Evolutionary conservation across 352 stramenopile genomes (phyloP).

Genomic region (Pythium biforme): DNA sequence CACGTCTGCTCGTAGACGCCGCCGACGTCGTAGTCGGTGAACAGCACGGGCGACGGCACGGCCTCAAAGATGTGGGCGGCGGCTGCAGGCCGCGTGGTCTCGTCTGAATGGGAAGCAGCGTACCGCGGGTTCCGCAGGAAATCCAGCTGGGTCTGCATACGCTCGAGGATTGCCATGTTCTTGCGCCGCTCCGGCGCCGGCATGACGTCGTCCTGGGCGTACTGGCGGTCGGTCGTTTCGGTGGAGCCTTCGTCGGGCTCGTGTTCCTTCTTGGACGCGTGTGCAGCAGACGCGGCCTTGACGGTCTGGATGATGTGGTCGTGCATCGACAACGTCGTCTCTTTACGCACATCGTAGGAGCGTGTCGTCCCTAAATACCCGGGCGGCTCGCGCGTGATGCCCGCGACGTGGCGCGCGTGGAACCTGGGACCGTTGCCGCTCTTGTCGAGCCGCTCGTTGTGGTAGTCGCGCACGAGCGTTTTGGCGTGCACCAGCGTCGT

Average conservation of each 20-base stretch:
- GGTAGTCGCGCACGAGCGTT: slow-evolving; percentile 54
- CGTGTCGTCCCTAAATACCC: slow-evolving; percentile 62
- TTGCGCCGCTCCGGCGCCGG: slow-evolving; percentile 47
- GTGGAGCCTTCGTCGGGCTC: background rate
- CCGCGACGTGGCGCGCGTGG: slow-evolving; percentile 20
- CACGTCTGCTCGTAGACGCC: slow-evolving; percentile 78
- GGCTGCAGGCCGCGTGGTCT: background rate
- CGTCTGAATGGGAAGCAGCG: background rate
- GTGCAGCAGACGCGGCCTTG: slow-evolving; percentile 27
- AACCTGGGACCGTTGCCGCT: slow-evolving; percentile 45
- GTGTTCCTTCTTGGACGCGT: background rate
- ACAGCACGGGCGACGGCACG: slow-evolving; percentile 52
- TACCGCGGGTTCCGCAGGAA: slow-evolving; percentile 71
- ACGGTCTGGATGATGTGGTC: slow-evolving; percentile 42
- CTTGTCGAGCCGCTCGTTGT: slow-evolving; percentile 35
- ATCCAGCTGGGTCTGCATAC: slow-evolving; percentile 80
- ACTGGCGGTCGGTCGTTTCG: background rate
- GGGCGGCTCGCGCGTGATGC: slow-evolving; percentile 27
- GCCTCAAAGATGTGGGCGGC: slow-evolving; percentile 41
- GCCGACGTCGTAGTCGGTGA: slow-evolving; percentile 68
- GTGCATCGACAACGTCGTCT: slow-evolving; percentile 47
- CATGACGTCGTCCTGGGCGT: slow-evolving; percentile 31
- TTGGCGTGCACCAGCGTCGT: slow-evolving; percentile 53
- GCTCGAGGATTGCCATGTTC: slow-evolving; percentile 66
- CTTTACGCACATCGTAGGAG: slow-evolving; percentile 42